Conservation (phyloP, 768 basidiomycete species). For the Tricholoma furcatifolium region DNA sequence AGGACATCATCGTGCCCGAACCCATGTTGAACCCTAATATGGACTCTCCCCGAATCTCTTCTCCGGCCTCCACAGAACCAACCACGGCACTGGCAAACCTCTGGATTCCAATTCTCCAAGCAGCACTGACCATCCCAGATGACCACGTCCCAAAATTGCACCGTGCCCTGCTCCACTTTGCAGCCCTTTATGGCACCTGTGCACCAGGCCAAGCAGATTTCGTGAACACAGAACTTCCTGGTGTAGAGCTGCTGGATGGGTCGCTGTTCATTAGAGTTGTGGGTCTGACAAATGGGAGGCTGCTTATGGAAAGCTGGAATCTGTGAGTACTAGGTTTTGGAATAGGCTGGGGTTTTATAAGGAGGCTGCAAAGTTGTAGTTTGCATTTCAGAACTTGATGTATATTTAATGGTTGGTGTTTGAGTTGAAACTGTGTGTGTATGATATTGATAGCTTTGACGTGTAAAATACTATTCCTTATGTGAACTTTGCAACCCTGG, state of each 20-base stretch:
- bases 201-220: constrained; percentile 19
- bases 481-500: too few species aligned
- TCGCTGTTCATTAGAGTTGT: constrained; percentile 61
- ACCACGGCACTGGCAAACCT: constrained; percentile 42
- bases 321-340: constrained; percentile 5
- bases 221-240: constrained; percentile 41
- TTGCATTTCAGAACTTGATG: too few species aligned
- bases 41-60: constrained; percentile 21
- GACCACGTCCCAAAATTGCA: constrained; percentile 49
- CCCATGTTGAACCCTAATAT: constrained; percentile 22
- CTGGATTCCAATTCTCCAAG: constrained; percentile 55
- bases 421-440: too few species aligned
- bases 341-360: constrained; percentile 9
- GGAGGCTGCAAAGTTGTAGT: too few species aligned
- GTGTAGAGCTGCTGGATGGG: constrained; percentile 56
- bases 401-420: too few species aligned
- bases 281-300: constrained; percentile 45
- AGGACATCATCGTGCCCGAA: constrained; percentile 16
- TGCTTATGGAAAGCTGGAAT: constrained; percentile 6
- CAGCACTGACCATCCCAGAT: constrained; percentile 52
- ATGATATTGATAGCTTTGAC: too few species aligned
- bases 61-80: constrained; percentile 30
- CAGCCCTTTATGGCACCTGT: constrained; percentile 41
- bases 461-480: too few species aligned
- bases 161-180: constrained; percentile 49